Conservation (phyloP, 192 early-diverging fungal genomes). For the Coemansia sp. region DNA sequence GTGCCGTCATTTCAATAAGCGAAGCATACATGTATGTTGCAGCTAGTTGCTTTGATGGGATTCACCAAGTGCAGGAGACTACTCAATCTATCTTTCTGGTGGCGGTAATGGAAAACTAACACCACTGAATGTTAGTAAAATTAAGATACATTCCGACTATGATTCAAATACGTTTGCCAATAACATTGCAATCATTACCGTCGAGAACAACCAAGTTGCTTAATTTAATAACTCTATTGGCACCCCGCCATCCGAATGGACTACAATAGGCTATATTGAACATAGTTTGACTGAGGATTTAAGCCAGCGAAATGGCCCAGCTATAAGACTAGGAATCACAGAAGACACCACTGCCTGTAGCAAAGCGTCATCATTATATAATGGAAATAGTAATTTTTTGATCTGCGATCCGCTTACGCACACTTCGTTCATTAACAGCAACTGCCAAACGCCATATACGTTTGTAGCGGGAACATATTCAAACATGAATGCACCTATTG, state of each 20-base stretch:
- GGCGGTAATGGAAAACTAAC: not conserved
- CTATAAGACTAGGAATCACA: too few species aligned
- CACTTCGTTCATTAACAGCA: not conserved
- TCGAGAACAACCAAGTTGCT: not conserved
- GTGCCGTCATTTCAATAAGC: constrained; percentile 4
- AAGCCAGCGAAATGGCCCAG: constrained; percentile 2
- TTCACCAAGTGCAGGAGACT: not conserved
- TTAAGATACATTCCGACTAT: constrained; percentile 6
- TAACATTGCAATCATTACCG: constrained; percentile 24
- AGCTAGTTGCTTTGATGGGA: constrained; percentile 12
- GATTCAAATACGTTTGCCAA: constrained; percentile 27
- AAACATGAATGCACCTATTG: not conserved
- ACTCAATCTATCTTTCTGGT: not conserved
- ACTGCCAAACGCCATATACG: constrained; percentile 19
- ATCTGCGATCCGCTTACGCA: constrained; percentile 16
- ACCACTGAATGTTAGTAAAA: not conserved
- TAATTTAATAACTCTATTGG: not conserved
- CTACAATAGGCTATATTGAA: constrained; percentile 8
- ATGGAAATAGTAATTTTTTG: not conserved
- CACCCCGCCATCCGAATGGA: constrained; percentile 15
- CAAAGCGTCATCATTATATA: not conserved
- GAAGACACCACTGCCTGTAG: too few species aligned
- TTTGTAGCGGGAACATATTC: not conserved
- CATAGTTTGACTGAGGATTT: not conserved
- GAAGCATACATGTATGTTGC: not conserved